Evolutionary conservation across 768 basidiomycete species (phyloP).

Genomic region (Mycena amicta): DNA sequence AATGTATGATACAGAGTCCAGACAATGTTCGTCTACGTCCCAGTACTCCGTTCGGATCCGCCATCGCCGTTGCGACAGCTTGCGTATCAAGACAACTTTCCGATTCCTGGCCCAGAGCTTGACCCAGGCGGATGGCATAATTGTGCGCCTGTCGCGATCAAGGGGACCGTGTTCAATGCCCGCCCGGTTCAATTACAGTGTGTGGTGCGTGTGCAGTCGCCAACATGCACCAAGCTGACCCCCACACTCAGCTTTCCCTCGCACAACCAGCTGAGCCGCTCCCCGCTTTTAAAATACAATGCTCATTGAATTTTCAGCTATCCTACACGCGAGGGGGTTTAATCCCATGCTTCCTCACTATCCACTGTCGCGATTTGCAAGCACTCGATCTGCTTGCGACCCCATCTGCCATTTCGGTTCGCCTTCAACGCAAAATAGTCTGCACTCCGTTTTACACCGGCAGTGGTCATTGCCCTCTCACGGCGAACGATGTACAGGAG

Average conservation of each 20-base stretch:
- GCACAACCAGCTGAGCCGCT: constrained; percentile 43
- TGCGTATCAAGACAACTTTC: constrained; percentile 47
- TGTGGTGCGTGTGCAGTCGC: constrained; percentile 39
- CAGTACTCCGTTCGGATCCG: constrained; percentile 45
- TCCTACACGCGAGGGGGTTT: constrained; percentile 52
- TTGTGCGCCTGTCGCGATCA: constrained; percentile 38
- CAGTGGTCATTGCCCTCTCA: neutral
- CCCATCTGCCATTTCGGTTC: constrained; percentile 40
- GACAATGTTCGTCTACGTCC: constrained; percentile 34
- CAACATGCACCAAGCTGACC: no score
- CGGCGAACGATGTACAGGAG: constrained; percentile 36
- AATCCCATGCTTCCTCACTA: constrained; percentile 46
- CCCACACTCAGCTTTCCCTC: constrained; percentile 40
- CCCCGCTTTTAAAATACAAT: constrained; percentile 20
- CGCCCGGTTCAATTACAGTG: constrained; percentile 43
- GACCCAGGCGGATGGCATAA: constrained; percentile 57
- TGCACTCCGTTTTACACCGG: constrained; percentile 24
- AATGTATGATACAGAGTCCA: no score
- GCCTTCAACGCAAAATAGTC: constrained; percentile 43
- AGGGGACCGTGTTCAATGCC: constrained; percentile 42
- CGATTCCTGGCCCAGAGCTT: constrained; percentile 47
- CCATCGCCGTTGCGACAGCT: constrained; percentile 51
- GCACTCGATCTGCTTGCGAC: constrained; percentile 44
- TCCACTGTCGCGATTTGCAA: constrained; percentile 40
- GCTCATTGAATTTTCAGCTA: constrained; percentile 29